phyloP scores from a whole-genome alignment of 352 stramenopile genomes.

The Phytophthora pini region DNA sequence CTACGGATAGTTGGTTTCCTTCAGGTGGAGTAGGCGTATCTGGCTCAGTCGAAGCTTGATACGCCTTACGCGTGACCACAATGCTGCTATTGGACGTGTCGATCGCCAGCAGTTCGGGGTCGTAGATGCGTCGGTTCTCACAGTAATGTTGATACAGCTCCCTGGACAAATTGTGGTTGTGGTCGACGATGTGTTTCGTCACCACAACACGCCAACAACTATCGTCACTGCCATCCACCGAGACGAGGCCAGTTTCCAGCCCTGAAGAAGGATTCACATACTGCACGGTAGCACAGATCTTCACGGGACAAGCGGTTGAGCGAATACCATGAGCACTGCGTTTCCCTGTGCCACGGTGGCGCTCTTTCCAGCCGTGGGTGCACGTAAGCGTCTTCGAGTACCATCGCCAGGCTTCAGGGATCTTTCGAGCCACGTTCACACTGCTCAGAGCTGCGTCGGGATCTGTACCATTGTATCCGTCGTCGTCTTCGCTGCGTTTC shows the following conservation, averaged over 20 bases:
- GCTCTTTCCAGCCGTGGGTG: slow-evolving; percentile 86
- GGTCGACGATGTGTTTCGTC: slow-evolving; percentile 76
- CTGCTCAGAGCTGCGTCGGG: slow-evolving; percentile 11
- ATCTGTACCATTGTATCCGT: slow-evolving; percentile 32
- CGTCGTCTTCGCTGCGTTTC: slow-evolving; percentile 44
- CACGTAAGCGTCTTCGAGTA: slow-evolving; percentile 86
- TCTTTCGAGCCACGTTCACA: slow-evolving; percentile 38
- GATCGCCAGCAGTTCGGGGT: slow-evolving; percentile 72
- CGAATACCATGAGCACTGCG: slow-evolving; percentile 66
- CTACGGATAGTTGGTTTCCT: neutral
- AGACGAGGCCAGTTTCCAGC: neutral
- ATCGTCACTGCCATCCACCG: neutral
- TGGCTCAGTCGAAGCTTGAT: slow-evolving; percentile 4
- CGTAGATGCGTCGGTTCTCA: slow-evolving; percentile 82
- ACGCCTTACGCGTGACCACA: slow-evolving; percentile 34
- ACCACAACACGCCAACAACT: slow-evolving; percentile 73
- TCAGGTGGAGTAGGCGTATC: neutral
- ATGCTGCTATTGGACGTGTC: slow-evolving; percentile 43
- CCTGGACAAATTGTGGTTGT: slow-evolving; percentile 84
- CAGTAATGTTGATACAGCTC: slow-evolving; percentile 80
- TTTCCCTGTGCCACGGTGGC: slow-evolving; percentile 69
- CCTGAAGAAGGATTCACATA: slow-evolving; percentile 38
- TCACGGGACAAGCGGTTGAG: slow-evolving; percentile 74
- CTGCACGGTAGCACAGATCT: slow-evolving; percentile 82
- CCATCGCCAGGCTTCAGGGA: slow-evolving; percentile 77